Percentiles rank a stretch among this genome's conserved stretches.
These are phyloP conservation scores for Leccinum olivaceopallidum DNA, from an alignment of 768 basidiomycete genomes.

Conservation along the genomic window DNA sequence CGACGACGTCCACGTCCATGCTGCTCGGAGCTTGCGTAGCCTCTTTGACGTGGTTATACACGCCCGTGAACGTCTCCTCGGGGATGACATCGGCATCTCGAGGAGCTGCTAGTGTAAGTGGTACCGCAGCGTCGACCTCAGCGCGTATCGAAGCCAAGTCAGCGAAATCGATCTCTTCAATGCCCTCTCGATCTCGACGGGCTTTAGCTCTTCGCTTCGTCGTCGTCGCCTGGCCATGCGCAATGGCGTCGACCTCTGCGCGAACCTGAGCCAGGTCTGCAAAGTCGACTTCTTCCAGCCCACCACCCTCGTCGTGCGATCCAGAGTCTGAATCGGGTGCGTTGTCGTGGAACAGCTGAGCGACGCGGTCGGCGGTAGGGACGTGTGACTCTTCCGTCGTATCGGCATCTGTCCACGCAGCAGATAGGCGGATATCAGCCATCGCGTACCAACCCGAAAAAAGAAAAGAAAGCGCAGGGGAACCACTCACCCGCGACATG, in stretches of 20 bases:
- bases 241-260: conserved; percentile 38
- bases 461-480: conserved; percentile 1
- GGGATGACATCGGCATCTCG: conserved; percentile 23
- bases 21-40: background rate
- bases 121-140: conserved; percentile 11
- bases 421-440: conserved; percentile 3
- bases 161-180: conserved; percentile 52
- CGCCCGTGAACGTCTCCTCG: conserved; percentile 40
- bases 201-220: background rate
- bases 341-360: conserved; percentile 55
- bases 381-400: conserved; percentile 54
- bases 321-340: conserved; percentile 24
- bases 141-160: conserved; percentile 31
- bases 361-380: conserved; percentile 71
- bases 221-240: background rate
- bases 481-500: conserved; percentile 48
- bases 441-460: background rate
- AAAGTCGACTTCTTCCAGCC: conserved; percentile 66
- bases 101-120: background rate
- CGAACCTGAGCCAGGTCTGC: conserved; percentile 53
- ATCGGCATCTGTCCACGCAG: background rate
- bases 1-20: conserved; percentile 8
- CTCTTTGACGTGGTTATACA: conserved; percentile 29
- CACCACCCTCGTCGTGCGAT: conserved; percentile 35
- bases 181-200: conserved; percentile 44